Base-by-base conservation (phyloP, 1,139 yeast species). In the Sugiyamaella pinicola region DNA sequence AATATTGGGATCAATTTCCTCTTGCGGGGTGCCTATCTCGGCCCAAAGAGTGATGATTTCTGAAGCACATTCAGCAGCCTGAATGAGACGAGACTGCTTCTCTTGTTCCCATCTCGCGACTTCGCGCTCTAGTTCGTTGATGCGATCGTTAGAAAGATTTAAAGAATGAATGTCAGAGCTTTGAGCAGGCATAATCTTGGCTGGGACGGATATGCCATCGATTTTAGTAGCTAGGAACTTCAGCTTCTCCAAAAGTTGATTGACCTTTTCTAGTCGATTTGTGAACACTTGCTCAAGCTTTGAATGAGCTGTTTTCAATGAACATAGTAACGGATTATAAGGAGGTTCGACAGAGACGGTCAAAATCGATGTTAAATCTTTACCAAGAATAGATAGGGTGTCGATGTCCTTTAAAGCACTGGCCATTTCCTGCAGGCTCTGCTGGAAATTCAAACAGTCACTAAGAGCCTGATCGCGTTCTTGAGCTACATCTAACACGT, bases 1-100 rank as follows among this genome's bases (percentile, higher is more conserved):
- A 21, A 67, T 63, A 6, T 49, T 47, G 6, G 61, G 35, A 47
- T 70, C 72, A 21, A 67, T 59, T 8, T 64, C 62, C 1, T 59
- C 55, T 51, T 68, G 70, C 1, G 69, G 62, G 0, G 70, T 65
- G 2, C 70, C 73, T n/a, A 69, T 62, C 47, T 69, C 70, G 0
- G 67, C 67, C 71, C 71, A 69, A 10, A 70, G 56, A 15, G 57
- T 50, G 13, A 64, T 69, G 18, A 70, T 68, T 7, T 57, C 58
- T 13, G 59, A 39, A 1, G 70, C 64, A 18, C 54, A 51, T 9
- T 59, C 57, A 2, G 61, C 56, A 1, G 64, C 68, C 9, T 43
- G 52, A 3, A 54, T 47, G 4, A 67, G 46, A 10, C 72, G 58
- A 2, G 55, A 34, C 28, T 62, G 57, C 37, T 56, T 56, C 44